Evolutionary conservation across 305 asterid species (phyloP).

Genomic region (Withania somnifera): DNA sequence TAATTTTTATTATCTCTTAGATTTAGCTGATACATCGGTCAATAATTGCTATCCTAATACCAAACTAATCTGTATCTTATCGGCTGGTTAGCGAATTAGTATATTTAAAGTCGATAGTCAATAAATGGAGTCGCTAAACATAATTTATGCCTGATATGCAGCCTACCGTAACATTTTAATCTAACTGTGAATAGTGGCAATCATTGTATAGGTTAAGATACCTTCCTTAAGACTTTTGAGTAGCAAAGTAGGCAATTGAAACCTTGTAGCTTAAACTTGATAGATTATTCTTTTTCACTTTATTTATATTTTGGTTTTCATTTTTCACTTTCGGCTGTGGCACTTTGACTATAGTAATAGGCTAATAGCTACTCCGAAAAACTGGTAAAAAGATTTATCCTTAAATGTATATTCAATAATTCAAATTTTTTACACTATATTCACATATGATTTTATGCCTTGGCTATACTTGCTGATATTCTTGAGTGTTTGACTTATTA

Average conservation of each 20-base stretch:
- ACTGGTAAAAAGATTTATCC: too few species aligned
- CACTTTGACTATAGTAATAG: background rate
- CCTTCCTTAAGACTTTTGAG: conserved; percentile 6
- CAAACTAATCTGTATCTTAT: too few species aligned
- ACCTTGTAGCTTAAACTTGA: background rate
- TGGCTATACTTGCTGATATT: background rate
- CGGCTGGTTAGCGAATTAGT: too few species aligned
- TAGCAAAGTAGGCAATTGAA: background rate
- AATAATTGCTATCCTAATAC: too few species aligned
- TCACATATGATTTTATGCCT: too few species aligned
- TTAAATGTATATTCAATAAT: too few species aligned
- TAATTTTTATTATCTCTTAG: too few species aligned
- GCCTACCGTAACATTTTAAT: background rate
- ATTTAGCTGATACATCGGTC: too few species aligned
- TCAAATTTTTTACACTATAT: too few species aligned
- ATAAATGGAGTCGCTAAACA: too few species aligned
- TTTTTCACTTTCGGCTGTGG: background rate
- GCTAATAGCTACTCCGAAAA: background rate
- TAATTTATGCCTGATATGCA: too few species aligned
- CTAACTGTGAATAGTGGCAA: background rate
- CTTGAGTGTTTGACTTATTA: background rate
- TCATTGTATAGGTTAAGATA: background rate
- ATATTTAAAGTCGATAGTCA: too few species aligned
- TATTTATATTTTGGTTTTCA: background rate
- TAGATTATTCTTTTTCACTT: background rate